Base-by-base conservation (phyloP, 192 early-diverging fungal species). In the Spizellomyces punctatus region DNA sequence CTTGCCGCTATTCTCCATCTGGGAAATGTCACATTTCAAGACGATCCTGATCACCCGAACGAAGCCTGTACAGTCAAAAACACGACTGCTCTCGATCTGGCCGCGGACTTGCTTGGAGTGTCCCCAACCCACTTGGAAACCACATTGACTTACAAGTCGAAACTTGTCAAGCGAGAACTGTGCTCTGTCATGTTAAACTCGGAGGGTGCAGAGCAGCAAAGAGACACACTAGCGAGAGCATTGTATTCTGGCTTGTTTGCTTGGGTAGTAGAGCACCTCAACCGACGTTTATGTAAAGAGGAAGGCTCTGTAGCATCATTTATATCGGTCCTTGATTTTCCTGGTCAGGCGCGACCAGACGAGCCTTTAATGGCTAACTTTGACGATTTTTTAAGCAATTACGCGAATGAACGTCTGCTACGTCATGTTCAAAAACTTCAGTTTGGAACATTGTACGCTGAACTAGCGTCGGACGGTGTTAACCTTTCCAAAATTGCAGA, bases 1-100 rank as follows among this genome's bases (percentile, higher is more conserved):
- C 58, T 96, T 14, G 88, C 91, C 0, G 95, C 91, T 0, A 90
- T 96, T 46, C 75, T 96, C 66, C 92, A 95, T 63, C 73, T 96
- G 9, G 94, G 94, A n/a, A 95, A 96, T 61, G 66, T 93, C 12
- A 85, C 89, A 67, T 95, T 96, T 65, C 61, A 77, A 0, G 54
- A 48, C 58, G 75, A 76, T 9, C 84, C 82, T 57, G 77, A 74
- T 46, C 54, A 16, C 12, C 63, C 72, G 12, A 76, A 85, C 5
- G 92, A 91, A 69, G 83, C 89, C 1, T 89, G 88, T n/a, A 58
- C 69, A 6, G 81, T 94, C 58, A 82, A 78, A 17, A 94, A 96
- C 67, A 78, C 64, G 10, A 86, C 93, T 10, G 78, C 81, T 43
- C 73, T 85, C 41, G 88, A 90, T 12, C 70, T 88, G 19, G 88